Percentiles rank a stretch among this genome's conserved stretches.
Conservation (phyloP, 192 early-diverging fungal genomes). For the Rhizophagus prolifer region DNA sequence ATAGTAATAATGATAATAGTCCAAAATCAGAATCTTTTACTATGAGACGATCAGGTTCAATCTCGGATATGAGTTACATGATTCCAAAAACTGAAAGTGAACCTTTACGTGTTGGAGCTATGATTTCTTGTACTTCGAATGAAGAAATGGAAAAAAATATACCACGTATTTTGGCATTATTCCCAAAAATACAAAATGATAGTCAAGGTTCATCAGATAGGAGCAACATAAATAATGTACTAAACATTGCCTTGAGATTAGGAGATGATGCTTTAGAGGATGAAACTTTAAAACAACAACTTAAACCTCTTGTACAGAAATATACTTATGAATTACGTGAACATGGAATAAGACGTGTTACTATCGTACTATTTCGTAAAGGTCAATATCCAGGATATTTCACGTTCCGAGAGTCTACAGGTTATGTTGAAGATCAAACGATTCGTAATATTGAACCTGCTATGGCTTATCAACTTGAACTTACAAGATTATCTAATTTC, state of each 20-base stretch:
- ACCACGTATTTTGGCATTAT: slow-evolving; percentile 57
- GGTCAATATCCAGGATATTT: slow-evolving; percentile 90
- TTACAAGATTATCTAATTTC: slow-evolving; percentile 90
- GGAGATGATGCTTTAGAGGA: slow-evolving; percentile 62
- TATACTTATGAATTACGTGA: slow-evolving; percentile 67
- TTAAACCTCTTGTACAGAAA: slow-evolving; percentile 62
- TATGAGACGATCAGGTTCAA: slow-evolving; percentile 69
- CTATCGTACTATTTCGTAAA: slow-evolving; percentile 82
- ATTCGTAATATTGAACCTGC: slow-evolving; percentile 99
- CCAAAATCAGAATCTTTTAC: slow-evolving; percentile 34
- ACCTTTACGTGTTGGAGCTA: slow-evolving; percentile 81
- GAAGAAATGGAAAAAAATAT: slow-evolving; percentile 71
- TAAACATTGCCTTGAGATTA: slow-evolving; percentile 81
- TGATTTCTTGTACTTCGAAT: slow-evolving; percentile 72
- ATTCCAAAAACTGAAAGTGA: slow-evolving; percentile 70
- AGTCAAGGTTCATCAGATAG: slow-evolving; percentile 22
- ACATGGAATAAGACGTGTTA: slow-evolving; percentile 81
- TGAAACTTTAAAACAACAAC: slow-evolving; percentile 65
- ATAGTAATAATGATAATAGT: slow-evolving; percentile 48
- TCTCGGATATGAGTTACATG: slow-evolving; percentile 80
- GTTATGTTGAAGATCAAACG: slow-evolving; percentile 87
- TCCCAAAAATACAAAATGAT: slow-evolving; percentile 45
- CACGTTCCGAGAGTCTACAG: slow-evolving; percentile 88
- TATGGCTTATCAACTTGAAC: slow-evolving; percentile 96
- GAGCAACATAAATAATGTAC: slow-evolving; percentile 68